phyloP scores from a whole-genome alignment of 2,329 filamentous ascomycete genomes.

The Apiospora marii region DNA sequence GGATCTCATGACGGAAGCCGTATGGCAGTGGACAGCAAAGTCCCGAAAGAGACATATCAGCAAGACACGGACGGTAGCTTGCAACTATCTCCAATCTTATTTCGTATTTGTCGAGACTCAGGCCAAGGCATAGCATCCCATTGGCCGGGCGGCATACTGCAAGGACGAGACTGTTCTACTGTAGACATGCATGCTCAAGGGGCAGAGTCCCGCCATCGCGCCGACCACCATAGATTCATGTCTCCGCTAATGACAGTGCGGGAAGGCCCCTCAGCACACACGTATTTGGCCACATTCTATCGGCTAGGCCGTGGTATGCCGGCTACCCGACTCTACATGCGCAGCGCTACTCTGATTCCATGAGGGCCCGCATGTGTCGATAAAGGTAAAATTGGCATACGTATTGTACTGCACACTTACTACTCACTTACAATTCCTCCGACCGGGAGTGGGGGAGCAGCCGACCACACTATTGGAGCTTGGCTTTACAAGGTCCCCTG shows the following conservation, averaged over 20 bases:
- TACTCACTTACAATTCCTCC: not conserved
- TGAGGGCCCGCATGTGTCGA: not conserved
- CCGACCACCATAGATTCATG: not conserved
- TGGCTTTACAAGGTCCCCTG: slow-evolving; percentile 5
- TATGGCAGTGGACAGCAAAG: slow-evolving; percentile 4
- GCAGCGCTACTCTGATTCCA: not conserved
- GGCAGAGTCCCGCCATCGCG: slow-evolving; percentile 2
- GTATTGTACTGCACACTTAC: not conserved
- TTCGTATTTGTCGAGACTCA: slow-evolving; percentile 7
- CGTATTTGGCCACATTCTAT: not conserved
- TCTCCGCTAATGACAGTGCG: slow-evolving; percentile 10
- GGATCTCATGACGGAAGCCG: not conserved
- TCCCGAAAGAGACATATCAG: slow-evolving; percentile 8
- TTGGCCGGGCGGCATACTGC: slow-evolving; percentile 11
- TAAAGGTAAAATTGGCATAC: not conserved
- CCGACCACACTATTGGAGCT: slow-evolving; percentile 8
- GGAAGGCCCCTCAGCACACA: not conserved
- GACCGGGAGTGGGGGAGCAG: not conserved
- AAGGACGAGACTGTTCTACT: slow-evolving; percentile 10
- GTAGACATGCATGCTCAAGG: slow-evolving; percentile 18
- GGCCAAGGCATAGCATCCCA: not conserved
- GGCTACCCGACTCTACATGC: not conserved
- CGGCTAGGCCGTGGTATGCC: slow-evolving; percentile 5
- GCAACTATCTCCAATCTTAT: slow-evolving; percentile 19
- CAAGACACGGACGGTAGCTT: slow-evolving; percentile 15